Percentiles rank a stretch among this genome's conserved stretches.
Conservation (phyloP, 345 rosid species). For the Sonneratia caseolaris region DNA sequence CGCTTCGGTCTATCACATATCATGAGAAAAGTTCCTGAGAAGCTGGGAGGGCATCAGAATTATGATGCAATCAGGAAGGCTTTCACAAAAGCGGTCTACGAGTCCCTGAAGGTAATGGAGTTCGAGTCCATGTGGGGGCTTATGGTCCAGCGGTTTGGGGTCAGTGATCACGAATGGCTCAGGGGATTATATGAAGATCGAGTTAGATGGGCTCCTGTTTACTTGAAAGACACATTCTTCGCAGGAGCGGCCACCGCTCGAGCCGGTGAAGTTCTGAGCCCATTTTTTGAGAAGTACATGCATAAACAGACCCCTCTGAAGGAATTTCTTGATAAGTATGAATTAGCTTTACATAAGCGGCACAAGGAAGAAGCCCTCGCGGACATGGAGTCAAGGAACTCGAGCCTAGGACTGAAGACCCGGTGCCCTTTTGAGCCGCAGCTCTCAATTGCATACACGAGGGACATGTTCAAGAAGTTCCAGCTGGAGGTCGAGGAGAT, state of each 20-base stretch:
- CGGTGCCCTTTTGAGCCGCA: constrained; percentile 72
- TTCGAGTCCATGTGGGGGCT: constrained; percentile 22
- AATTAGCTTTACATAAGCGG: constrained; percentile 60
- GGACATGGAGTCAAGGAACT: constrained; percentile 47
- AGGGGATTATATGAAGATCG: constrained; percentile 62
- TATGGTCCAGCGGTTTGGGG: constrained; percentile 20
- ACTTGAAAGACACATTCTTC: constrained; percentile 57
- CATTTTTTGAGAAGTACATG: constrained; percentile 56
- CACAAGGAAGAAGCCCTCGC: constrained; percentile 59
- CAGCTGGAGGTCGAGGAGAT: constrained; percentile 81
- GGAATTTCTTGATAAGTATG: constrained; percentile 84
- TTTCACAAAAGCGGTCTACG: constrained; percentile 16
- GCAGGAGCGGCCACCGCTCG: constrained; percentile 51
- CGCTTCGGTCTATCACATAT: constrained; percentile 17
- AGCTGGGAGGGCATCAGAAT: constrained; percentile 21
- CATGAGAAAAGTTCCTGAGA: constrained; percentile 22
- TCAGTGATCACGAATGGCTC: constrained; percentile 33
- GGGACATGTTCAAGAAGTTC: constrained; percentile 58
- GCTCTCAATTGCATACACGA: constrained; percentile 60
- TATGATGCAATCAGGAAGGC: constrained; percentile 19
- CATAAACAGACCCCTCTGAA: constrained; percentile 75
- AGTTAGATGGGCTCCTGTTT: constrained; percentile 72
- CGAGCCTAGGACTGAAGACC: constrained; percentile 44
- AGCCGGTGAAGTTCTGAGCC: constrained; percentile 37
- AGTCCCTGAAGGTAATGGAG: constrained; percentile 19